A percentile compares a stretch with the other conserved stretches of the same genome.
Evolutionary conservation across 2,329 filamentous ascomycete species (phyloP).

Genomic region (Penicillium sp.): DNA sequence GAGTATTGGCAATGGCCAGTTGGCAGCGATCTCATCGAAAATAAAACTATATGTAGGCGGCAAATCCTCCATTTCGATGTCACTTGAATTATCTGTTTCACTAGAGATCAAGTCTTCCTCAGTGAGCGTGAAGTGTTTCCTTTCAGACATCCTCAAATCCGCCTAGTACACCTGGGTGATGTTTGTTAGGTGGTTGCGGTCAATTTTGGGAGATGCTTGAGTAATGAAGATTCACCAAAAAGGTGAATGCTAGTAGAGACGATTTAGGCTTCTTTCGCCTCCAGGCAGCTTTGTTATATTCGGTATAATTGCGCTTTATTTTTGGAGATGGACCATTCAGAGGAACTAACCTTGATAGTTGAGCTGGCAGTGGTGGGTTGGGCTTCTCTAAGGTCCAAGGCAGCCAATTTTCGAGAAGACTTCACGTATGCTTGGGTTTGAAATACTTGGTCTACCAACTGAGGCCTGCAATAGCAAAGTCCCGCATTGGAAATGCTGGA

Average conservation of each 20-base stretch:
- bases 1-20: background rate
- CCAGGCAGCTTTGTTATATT: background rate
- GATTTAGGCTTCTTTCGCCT: background rate
- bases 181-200: background rate
- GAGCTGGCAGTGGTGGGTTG: background rate
- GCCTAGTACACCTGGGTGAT: background rate
- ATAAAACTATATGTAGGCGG: background rate
- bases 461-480: background rate
- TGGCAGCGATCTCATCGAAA: background rate
- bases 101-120: background rate
- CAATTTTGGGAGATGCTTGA: background rate
- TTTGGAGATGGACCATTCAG: background rate
- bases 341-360: background rate
- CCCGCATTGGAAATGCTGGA: conserved; percentile 7
- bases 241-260: no score
- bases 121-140: background rate
- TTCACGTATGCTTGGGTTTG: background rate
- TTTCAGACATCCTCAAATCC: background rate
- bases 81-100: background rate
- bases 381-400: background rate
- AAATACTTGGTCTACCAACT: background rate
- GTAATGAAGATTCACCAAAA: background rate
- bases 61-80: background rate
- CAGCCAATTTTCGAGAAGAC: background rate
- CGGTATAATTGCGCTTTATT: background rate